A percentile compares a stretch with the other conserved stretches of the same genome.
Evolutionary conservation across 164 flowering plant species (phyloP).

Genomic region (Saururus chinensis): DNA sequence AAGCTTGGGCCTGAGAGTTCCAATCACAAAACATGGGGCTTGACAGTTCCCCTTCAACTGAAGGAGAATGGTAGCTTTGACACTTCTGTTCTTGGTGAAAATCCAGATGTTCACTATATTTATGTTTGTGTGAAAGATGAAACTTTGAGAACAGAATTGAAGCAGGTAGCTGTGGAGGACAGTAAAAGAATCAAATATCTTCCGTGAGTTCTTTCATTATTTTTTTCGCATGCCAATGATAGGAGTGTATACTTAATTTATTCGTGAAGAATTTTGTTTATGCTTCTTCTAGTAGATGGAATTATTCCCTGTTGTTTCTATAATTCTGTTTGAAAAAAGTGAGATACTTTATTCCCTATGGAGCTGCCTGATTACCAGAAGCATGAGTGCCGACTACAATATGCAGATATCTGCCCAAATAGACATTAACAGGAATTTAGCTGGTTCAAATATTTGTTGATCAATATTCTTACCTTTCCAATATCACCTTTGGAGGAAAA

Average conservation of each 20-base stretch:
- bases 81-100: conserved; percentile 36
- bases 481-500: neutral
- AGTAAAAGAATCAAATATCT: neutral
- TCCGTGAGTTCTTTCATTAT: neutral
- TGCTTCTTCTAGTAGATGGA: too few species aligned
- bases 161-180: neutral
- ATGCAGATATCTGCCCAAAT: too few species aligned
- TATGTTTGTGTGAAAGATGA: conserved; percentile 35
- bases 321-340: too few species aligned
- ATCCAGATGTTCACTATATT: conserved; percentile 70
- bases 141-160: neutral
- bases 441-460: neutral
- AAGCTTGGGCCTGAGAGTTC: conserved; percentile 31
- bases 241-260: too few species aligned
- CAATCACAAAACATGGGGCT: conserved; percentile 31
- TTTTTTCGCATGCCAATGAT: neutral
- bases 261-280: too few species aligned
- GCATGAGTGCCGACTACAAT: too few species aligned
- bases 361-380: too few species aligned
- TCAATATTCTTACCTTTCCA: neutral
- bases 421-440: neutral
- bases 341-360: neutral
- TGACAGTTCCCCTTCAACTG: conserved; percentile 53
- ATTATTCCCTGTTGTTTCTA: neutral
- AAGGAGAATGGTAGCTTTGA: conserved; percentile 39